These are phyloP conservation scores for Phellopilus nigrolimitatus DNA, from an alignment of 1,284 basidiomycete species.

Conservation along the genomic window DNA sequence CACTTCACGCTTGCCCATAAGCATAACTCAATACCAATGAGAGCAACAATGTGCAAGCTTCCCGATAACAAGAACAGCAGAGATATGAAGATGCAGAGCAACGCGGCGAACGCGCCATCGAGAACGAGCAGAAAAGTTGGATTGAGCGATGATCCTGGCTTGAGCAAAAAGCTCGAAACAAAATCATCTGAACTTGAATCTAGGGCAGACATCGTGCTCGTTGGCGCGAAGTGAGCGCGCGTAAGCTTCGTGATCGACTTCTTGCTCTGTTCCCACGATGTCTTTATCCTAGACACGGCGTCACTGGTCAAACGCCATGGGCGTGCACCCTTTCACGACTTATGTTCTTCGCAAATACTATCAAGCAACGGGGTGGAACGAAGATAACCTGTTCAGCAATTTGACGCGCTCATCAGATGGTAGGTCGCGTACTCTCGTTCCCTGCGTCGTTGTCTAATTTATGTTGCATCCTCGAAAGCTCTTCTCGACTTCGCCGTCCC, in stretches of 20 bases:
- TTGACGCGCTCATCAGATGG: slow-evolving; percentile 86
- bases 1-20: slow-evolving; percentile 79
- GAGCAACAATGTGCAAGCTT: slow-evolving; percentile 56
- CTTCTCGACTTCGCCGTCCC: slow-evolving; percentile 84
- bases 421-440: slow-evolving; percentile 34
- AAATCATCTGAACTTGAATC: slow-evolving; percentile 27
- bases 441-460: slow-evolving; percentile 25
- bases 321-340: slow-evolving; percentile 80
- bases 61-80: slow-evolving; percentile 53
- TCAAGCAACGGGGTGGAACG: slow-evolving; percentile 90
- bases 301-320: slow-evolving; percentile 9
- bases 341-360: slow-evolving; percentile 90
- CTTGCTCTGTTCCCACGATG: slow-evolving; percentile 9
- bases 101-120: slow-evolving; percentile 52
- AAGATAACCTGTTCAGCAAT: slow-evolving; percentile 91
- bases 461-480: slow-evolving; percentile 42
- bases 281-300: not conserved
- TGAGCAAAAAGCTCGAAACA: slow-evolving; percentile 52
- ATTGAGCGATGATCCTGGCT: slow-evolving; percentile 68
- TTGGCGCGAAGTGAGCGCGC: not conserved
- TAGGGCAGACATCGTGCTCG: not conserved
- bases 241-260: slow-evolving; percentile 5
- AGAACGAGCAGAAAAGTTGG: slow-evolving; percentile 62
- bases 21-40: slow-evolving; percentile 58
- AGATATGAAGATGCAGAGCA: slow-evolving; percentile 54